These are phyloP conservation scores for Neocallimastix lanati DNA, from an alignment of 192 early-diverging fungal genomes.

Conservation along the genomic window DNA sequence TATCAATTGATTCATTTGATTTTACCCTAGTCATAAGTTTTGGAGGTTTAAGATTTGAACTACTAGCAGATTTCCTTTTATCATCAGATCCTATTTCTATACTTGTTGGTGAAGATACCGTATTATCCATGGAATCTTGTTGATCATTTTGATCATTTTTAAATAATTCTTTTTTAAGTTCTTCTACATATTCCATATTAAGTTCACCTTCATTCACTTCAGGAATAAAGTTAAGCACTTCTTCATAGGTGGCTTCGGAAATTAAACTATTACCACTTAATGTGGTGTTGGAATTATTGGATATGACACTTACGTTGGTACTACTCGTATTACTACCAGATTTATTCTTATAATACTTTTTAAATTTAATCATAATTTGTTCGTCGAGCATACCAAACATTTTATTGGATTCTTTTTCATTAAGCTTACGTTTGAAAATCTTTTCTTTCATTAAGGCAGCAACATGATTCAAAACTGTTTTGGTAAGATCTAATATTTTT, in stretches of 20 bases:
- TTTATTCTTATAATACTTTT: not conserved
- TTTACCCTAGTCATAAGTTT: not conserved
- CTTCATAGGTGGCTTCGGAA: no score
- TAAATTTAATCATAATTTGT: not conserved
- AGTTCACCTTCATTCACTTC: not conserved
- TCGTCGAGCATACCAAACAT: not conserved
- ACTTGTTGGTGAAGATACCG: no score
- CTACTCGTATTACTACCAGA: not conserved
- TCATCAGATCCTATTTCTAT: no score
- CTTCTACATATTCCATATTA: not conserved
- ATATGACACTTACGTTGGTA: no score
- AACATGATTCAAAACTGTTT: not conserved
- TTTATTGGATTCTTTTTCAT: not conserved
- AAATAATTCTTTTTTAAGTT: not conserved
- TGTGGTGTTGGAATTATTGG: no score
- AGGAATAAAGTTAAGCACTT: not conserved
- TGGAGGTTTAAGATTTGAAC: no score
- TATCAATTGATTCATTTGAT: not conserved
- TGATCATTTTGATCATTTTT: no score
- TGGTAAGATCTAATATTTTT: not conserved
- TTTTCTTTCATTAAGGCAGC: not conserved
- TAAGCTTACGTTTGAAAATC: not conserved
- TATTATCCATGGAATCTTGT: no score
- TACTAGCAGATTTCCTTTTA: no score
- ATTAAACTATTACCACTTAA: no score